A percentile compares a stretch with the other conserved stretches of the same genome.
Conservation (phyloP, 2,329 filamentous ascomycete species). For the Sclerotinia sclerotiorum region DNA sequence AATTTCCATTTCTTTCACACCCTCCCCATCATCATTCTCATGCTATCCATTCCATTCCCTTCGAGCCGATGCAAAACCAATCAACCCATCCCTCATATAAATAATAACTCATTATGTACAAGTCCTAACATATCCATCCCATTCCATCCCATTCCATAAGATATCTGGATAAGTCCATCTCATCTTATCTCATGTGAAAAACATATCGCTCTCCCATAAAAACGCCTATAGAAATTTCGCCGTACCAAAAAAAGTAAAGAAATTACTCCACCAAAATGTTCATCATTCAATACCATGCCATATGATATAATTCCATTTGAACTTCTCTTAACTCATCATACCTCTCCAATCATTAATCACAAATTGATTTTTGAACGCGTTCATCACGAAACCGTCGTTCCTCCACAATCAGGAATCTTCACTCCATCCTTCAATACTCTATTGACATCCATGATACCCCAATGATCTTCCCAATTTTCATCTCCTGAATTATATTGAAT, state of each 20-base stretch:
- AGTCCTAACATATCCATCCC: no score
- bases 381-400: constrained; percentile 48
- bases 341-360: not conserved
- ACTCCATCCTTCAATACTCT: constrained; percentile 81
- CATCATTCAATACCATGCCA: not conserved
- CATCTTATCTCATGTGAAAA: constrained; percentile 1
- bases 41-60: not conserved
- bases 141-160: not conserved
- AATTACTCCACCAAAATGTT: constrained; percentile 2
- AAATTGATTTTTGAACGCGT: not conserved
- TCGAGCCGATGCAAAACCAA: not conserved
- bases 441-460: constrained; percentile 85
- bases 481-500: constrained; percentile 63
- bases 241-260: constrained; percentile 1
- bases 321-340: not conserved
- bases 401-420: constrained; percentile 82
- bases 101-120: constrained; percentile 12
- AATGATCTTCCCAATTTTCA: constrained; percentile 90
- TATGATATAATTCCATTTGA: not conserved
- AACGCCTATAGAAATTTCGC: constrained; percentile 4
- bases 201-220: not conserved
- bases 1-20: no score
- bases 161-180: not conserved
- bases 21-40: not conserved
- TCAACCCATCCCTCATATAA: not conserved